Conservation (phyloP, 768 basidiomycete species). For the Auriscalpium orientale region DNA sequence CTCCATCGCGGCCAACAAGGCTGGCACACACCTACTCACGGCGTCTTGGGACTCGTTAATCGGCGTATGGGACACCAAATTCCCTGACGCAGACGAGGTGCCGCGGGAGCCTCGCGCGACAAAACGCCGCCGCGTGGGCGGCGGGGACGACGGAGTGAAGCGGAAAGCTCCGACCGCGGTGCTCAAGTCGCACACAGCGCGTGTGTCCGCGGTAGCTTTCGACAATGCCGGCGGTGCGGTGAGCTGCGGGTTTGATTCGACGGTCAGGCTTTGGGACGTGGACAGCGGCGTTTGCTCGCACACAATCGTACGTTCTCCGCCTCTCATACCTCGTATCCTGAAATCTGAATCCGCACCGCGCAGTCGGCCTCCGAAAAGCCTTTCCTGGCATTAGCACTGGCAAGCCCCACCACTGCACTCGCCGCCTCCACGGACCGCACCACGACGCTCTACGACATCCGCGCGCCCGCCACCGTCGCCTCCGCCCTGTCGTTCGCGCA, state of each 20-base stretch:
- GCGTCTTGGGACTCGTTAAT: constrained; percentile 84
- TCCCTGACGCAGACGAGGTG: constrained; percentile 61
- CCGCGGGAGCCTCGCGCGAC: constrained; percentile 34
- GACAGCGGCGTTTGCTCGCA: constrained; percentile 64
- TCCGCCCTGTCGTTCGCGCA: constrained; percentile 43
- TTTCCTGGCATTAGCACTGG: constrained; percentile 56
- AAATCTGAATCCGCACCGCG: neutral
- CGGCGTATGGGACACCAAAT: constrained; percentile 67
- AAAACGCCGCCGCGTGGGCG: constrained; percentile 52
- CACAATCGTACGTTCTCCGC: constrained; percentile 51
- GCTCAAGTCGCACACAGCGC: constrained; percentile 75
- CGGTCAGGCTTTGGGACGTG: constrained; percentile 82
- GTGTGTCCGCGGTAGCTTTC: constrained; percentile 71
- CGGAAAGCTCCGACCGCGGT: constrained; percentile 63
- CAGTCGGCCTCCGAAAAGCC: constrained; percentile 69
- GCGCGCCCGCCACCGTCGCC: constrained; percentile 30
- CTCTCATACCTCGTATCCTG: neutral
- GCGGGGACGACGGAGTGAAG: constrained; percentile 24
- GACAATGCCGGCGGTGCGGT: constrained; percentile 38
- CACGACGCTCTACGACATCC: constrained; percentile 63
- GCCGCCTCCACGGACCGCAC: constrained; percentile 72
- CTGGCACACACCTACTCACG: constrained; percentile 65
- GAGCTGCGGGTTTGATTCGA: constrained; percentile 87
- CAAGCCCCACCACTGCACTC: constrained; percentile 38
- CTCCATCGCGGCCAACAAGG: constrained; percentile 47